Conservation (phyloP, 192 early-diverging fungal species). For the Radiomyces spectabilis region DNA sequence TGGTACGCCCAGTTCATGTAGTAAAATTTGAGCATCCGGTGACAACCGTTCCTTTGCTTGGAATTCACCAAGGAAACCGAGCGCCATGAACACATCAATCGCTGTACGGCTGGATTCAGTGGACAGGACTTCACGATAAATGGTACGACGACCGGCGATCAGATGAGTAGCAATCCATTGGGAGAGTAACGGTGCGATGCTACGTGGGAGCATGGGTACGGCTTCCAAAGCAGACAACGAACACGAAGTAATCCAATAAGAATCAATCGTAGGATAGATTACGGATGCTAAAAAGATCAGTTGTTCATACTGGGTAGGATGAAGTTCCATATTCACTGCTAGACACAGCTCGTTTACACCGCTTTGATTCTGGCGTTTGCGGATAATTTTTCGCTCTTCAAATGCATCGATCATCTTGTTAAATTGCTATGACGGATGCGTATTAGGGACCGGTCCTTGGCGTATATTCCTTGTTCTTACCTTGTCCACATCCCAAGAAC, state of each 20-base stretch:
- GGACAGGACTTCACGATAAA: slow-evolving; percentile 31
- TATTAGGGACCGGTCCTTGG: neutral
- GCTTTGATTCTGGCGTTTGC: neutral
- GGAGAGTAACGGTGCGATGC: slow-evolving; percentile 24
- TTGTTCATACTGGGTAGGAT: slow-evolving; percentile 12
- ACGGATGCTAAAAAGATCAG: slow-evolving; percentile 27
- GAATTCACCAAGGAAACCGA: slow-evolving; percentile 24
- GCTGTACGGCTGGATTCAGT: slow-evolving; percentile 26
- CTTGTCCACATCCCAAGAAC: slow-evolving; percentile 20
- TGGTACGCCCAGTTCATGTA: slow-evolving; percentile 26
- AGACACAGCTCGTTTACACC: slow-evolving; percentile 3
- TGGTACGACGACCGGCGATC: slow-evolving; percentile 26
- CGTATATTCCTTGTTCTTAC: neutral
- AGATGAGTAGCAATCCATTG: slow-evolving; percentile 36
- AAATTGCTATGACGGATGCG: slow-evolving; percentile 14
- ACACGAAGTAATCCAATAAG: slow-evolving; percentile 32
- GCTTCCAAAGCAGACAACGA: slow-evolving; percentile 27
- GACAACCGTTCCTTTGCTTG: slow-evolving; percentile 20
- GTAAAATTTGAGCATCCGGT: slow-evolving; percentile 23
- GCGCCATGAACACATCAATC: slow-evolving; percentile 22
- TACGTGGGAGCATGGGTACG: slow-evolving; percentile 25
- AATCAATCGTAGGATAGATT: slow-evolving; percentile 28
- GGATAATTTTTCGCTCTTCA: slow-evolving; percentile 1
- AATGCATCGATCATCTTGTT: slow-evolving; percentile 3
- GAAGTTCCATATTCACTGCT: neutral